phyloP scores from a whole-genome alignment of 2,329 filamentous ascomycete species.

The Colletotrichum zoysiae region DNA sequence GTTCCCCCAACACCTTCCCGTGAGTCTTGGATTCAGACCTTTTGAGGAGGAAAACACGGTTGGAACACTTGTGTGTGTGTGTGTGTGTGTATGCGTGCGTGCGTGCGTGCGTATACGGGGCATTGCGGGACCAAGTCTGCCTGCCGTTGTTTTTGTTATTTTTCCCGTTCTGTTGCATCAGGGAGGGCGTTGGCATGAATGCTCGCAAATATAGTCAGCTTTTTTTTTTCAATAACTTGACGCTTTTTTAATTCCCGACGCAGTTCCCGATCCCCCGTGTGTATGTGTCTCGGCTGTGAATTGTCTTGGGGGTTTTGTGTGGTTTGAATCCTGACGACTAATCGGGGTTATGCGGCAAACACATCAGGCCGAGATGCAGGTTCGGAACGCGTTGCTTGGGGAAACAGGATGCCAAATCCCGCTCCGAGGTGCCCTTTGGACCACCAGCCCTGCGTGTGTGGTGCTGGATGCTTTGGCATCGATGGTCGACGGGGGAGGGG shows the following conservation, averaged over 20 bases:
- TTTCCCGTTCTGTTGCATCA: slow-evolving; percentile 28
- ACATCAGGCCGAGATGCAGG: too few species aligned
- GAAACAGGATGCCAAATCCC: too few species aligned
- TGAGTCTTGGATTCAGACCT: slow-evolving; percentile 18
- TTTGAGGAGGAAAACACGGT: neutral
- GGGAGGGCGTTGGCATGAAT: slow-evolving; percentile 41
- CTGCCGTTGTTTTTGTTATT: neutral
- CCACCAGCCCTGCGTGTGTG: too few species aligned
- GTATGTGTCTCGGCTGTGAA: too few species aligned
- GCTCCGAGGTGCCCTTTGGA: too few species aligned
- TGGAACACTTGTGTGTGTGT: neutral
- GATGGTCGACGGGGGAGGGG: too few species aligned
- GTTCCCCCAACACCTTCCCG: too few species aligned
- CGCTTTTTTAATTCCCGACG: neutral
- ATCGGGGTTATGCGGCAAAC: too few species aligned
- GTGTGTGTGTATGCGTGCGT: neutral
- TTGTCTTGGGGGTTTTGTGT: neutral
- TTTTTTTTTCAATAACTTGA: slow-evolving; percentile 1
- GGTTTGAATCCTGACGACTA: neutral
- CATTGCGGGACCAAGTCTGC: slow-evolving; percentile 2
- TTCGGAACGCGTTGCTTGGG: too few species aligned
- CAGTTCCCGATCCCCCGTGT: too few species aligned
- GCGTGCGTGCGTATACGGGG: neutral
- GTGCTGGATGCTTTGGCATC: too few species aligned
- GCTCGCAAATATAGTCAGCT: slow-evolving; percentile 36